Base-by-base conservation (phyloP, 352 stramenopile species). In the Elongisporangium prolatum region DNA sequence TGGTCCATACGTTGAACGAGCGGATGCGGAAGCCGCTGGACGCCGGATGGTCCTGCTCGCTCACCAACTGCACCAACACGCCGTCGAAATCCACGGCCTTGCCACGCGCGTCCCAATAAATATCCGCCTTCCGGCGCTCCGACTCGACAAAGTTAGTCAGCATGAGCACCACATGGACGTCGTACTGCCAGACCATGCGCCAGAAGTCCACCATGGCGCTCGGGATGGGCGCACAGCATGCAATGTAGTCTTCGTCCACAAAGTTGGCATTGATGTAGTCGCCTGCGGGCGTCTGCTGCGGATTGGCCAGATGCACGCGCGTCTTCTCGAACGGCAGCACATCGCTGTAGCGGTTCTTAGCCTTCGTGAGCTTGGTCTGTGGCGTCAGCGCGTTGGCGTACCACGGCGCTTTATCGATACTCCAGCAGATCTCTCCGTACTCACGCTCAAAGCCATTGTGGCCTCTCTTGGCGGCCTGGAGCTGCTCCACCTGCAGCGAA, bases 81-180 rank as follows among this genome's bases (percentile, higher is more conserved):
- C 75, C 74, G 16, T 68, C 59, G 65, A 89, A 89, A 51, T 86
- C 70, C 18, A 89, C 70, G 18, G 52, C 21, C 11, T 76, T 52
- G 17, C 76, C 74, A 3, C 48, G 57, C 10, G 70, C 52, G 28
- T 91, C 72, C 82, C 84, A 94, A 60, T 94, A 92, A 40, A 86
- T 18, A 56, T 92, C 80, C 0, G 84, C 84, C 60, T 91, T 92
- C 34, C 76, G 60, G 21, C 82, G 69, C 52, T 91, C 68, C 24
- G 76, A 63, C 65, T 95, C 85, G 21, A 95, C 70, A 60, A 92
- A 95, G 63, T 93, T 91, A 8, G 85, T 95, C 37, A 95, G 83
- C 83, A 95, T 95, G 57, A 92, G 77, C n/a, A 95, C 71, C 21
- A 93, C 83, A 24, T 90, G 72, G 9, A 92, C 83, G 54, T 90